Evolutionary conservation across 495 filamentous ascomycete genomes (phyloP).

Genomic region (Trypethelium eluteriae): DNA sequence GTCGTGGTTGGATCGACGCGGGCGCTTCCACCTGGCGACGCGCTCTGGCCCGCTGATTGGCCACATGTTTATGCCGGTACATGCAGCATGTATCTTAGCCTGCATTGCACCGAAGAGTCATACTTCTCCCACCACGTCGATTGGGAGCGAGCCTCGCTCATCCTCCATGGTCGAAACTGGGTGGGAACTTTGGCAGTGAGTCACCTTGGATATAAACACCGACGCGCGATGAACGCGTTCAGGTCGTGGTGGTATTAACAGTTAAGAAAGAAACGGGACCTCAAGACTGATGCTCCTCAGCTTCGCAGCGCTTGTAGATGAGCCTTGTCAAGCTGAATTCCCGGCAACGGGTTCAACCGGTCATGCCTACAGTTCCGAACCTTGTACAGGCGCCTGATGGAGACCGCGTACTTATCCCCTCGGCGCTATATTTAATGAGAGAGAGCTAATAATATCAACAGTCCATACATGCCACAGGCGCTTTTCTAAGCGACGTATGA

Average conservation of each 20-base stretch:
- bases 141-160: slow-evolving; percentile 4
- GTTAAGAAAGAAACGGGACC: background rate
- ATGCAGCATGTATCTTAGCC: slow-evolving; percentile 9
- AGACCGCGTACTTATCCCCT: background rate
- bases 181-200: background rate
- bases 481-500: slow-evolving; percentile 5
- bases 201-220: background rate
- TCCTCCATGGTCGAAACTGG: background rate
- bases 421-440: background rate
- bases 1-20: background rate
- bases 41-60: background rate
- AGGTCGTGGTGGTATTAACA: background rate
- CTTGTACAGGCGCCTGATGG: background rate
- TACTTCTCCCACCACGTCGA: slow-evolving; percentile 7
- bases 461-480: background rate
- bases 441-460: slow-evolving; percentile 5
- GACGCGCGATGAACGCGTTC: slow-evolving; percentile 5
- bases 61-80: background rate
- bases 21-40: slow-evolving; percentile 4
- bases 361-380: background rate
- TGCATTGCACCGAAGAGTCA: slow-evolving; percentile 2
- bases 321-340: slow-evolving; percentile 6
- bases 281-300: background rate
- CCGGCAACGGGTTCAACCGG: background rate
- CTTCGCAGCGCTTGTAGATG: background rate